Evolutionary conservation across 768 basidiomycete genomes (phyloP), one percentile per base, ranked within the genome.

Genomic region (Xanthoconium stramineum): DNA sequence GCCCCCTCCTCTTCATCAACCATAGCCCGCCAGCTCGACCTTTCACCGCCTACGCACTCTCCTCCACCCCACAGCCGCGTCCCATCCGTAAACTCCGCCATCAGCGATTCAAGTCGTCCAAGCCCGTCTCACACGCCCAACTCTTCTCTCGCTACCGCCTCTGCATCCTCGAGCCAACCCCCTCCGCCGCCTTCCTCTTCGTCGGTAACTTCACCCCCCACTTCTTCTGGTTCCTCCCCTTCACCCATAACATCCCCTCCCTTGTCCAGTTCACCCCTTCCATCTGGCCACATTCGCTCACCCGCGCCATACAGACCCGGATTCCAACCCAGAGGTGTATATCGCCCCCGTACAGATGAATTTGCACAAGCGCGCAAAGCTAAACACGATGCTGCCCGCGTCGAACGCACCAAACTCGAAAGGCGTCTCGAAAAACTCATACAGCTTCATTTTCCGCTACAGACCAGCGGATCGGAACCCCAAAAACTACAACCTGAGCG

Each of bases 241-340:
- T 61, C 70, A 39, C 52, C 69, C n/a, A 30, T 64, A 36, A 38
- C 59, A n/a, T 66, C 71, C 24, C 61, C 70, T 20, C 57, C 65
- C 44, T 33, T 19, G 1, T 62, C 61, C 12, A 59, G 52, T 24
- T 66, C 65, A 10, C 60, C 72, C 9, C 67, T 65, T 37, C 68
- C 68, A 5, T 48, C 62, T 17, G 55, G 52, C 13, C 52, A 57
- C 8, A 55, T 53, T 15, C 70, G 65, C 48, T 58, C 69, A 47
- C 64, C 72, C 6, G 83, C 86, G 1, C 89, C 87, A 2, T 98
- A 98, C 68, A 85, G 88, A 45, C 85, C 91, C 3, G 93, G 94
- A 2, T 99, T 98, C 68, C 96, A 99, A 69, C 96, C 96, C 6
- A 88, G 81, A 64, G 95, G 95, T 6, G 83, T 94, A 6, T 87